A percentile compares a stretch with the other conserved stretches of the same genome.
phyloP scores from a whole-genome alignment of 345 rosid species.

The Barbarea vulgaris region DNA sequence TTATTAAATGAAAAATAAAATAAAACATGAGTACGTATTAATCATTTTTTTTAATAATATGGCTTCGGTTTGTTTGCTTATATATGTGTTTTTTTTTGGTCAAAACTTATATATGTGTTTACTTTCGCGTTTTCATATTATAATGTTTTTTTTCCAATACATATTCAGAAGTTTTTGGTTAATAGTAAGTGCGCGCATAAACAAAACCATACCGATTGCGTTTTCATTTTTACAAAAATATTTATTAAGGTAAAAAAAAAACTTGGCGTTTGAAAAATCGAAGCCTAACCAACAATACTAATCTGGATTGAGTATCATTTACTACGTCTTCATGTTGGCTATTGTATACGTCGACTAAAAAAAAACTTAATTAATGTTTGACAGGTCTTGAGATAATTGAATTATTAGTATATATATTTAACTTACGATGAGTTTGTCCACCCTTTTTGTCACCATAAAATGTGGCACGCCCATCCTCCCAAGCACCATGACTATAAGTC shows the following conservation, averaged over 20 bases:
- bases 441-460: slow-evolving; percentile 37
- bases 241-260: too few relatives aligned
- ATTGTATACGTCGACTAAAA: background rate
- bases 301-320: background rate
- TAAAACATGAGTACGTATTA: background rate
- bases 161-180: too few relatives aligned
- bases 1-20: background rate
- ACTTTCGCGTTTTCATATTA: too few relatives aligned
- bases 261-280: background rate
- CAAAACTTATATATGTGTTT: background rate
- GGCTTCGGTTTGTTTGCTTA: too few relatives aligned
- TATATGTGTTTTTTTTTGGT: too few relatives aligned
- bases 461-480: slow-evolving; percentile 31
- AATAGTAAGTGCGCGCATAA: slow-evolving; percentile 28
- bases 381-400: background rate
- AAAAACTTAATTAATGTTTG: background rate
- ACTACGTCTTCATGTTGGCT: background rate
- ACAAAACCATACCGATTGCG: background rate
- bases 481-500: slow-evolving; percentile 11
- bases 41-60: too few relatives aligned
- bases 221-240: too few relatives aligned
- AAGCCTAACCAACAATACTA: background rate
- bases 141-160: too few relatives aligned
- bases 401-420: background rate
- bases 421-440: slow-evolving; percentile 30